Evolutionary conservation across 1,284 basidiomycete species (phyloP), one percentile per base, ranked within the genome.

Genomic region (Ceratobasidium sp.): DNA sequence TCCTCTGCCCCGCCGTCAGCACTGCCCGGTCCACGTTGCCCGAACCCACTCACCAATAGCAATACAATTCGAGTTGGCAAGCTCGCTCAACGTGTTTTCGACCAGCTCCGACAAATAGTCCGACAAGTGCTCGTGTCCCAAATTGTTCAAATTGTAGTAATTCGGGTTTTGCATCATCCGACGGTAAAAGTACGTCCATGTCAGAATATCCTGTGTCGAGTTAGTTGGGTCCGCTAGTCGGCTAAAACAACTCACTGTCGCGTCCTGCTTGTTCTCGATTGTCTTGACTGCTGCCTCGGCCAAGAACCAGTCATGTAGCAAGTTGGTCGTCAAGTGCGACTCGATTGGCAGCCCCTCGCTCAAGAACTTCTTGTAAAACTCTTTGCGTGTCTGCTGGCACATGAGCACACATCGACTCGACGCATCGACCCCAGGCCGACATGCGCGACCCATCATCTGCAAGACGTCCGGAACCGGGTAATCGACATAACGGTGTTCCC

Each of bases 331-430:
- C 5, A 98, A 80, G 76, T 95, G 93, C 0, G 92, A 95, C 77
- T 99, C 96, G 74, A 99, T 95, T 2, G 97, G 97, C n/a, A 99
- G 81, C 14, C 95, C 96, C 78, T 99, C 96, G 16, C 90, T 90
- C 71, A 99, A 79, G 85, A 99, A 98, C 79, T 99, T 99, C 80
- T 96, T 98, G 84, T 97, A 98, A 78, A 96, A 98, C 77, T 97
- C 94, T 78, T 98, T 95, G 56, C 95, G 85, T 1, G 93, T 97
- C 76, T 96, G 91, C 76, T 99, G 96, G 75, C 93, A 95, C 91
- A 99, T 96, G 56, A 99, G 81, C 7, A 99, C 89, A 75, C 95
- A 98, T 19, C 93, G 89, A 73, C 91, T 94, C 67, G 87, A 88
- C 11, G 89, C 86, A 74, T 98, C 95, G 71, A 93, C 87, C 54